These are phyloP conservation scores for Dictyostelium discoideum DNA, from an alignment of 78 protist species.

Conservation along the genomic window DNA sequence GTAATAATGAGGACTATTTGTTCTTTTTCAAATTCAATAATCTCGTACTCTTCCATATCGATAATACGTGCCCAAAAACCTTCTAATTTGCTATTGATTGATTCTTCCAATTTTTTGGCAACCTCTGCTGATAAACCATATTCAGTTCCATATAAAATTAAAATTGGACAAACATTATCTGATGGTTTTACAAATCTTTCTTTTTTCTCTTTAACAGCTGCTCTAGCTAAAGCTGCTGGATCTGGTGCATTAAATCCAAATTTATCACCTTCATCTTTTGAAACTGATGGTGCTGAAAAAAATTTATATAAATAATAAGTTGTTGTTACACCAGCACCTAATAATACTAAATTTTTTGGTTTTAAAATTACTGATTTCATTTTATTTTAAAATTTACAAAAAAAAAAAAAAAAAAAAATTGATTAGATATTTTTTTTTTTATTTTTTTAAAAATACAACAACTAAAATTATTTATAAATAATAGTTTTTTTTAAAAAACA, in stretches of 20 bases:
- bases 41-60: conserved; percentile 75
- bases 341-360: conserved; percentile 43
- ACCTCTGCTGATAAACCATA: conserved; percentile 61
- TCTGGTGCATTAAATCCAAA: conserved; percentile 10
- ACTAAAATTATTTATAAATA: no score
- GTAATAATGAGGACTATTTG: conserved; percentile 55
- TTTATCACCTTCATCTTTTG: conserved; percentile 32
- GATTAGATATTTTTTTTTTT: no score
- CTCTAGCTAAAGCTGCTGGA: neutral
- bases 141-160: conserved; percentile 41
- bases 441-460: no score
- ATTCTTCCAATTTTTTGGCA: conserved; percentile 34
- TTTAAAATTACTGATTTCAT: neutral
- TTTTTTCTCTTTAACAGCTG: conserved; percentile 3
- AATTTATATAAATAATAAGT: conserved; percentile 47
- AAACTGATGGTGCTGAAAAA: neutral
- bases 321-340: conserved; percentile 40
- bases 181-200: conserved; percentile 43
- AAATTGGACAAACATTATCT: conserved; percentile 2
- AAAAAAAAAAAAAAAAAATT: neutral
- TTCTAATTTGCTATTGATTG: neutral
- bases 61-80: conserved; percentile 50
- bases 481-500: no score
- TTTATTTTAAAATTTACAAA: neutral
- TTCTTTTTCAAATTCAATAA: conserved; percentile 65